Conservation (phyloP, 1,284 basidiomycete species). For the Cryptococcus sp. region DNA sequence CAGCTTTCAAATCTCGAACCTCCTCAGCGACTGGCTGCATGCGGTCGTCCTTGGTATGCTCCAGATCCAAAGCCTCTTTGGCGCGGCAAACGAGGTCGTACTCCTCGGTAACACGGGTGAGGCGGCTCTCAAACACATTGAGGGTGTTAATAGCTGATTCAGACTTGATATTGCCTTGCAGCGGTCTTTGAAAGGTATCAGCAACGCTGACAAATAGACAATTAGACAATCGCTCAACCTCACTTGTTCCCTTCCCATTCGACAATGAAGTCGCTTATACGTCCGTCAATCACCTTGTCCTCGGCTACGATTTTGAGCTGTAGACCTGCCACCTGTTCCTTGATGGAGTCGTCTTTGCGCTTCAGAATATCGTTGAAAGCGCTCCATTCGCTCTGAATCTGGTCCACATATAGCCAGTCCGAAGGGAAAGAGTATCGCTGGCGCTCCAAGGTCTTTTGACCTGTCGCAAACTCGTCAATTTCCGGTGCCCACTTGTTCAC, state of each 20-base stretch:
- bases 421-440: constrained; percentile 95
- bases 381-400: constrained; percentile 95
- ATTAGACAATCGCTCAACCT: not conserved
- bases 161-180: constrained; percentile 92
- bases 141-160: constrained; percentile 95
- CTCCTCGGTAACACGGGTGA: constrained; percentile 86
- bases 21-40: constrained; percentile 94
- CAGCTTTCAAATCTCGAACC: constrained; percentile 90
- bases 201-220: too few relatives aligned
- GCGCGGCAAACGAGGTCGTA: constrained; percentile 91
- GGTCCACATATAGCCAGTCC: constrained; percentile 98
- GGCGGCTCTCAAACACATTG: constrained; percentile 87
- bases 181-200: constrained; percentile 64
- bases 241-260: constrained; percentile 77
- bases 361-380: constrained; percentile 97
- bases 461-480: constrained; percentile 88
- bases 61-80: constrained; percentile 94
- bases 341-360: constrained; percentile 96
- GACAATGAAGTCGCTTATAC: constrained; percentile 80
- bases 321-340: constrained; percentile 92
- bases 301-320: constrained; percentile 99
- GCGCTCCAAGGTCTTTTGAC: constrained; percentile 94
- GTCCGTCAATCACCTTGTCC: constrained; percentile 95
- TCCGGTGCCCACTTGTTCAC: constrained; percentile 96
- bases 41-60: constrained; percentile 84